Evolutionary conservation across 331 rosid species (phyloP), one percentile per base, ranked within the genome.

Genomic region (Malus hybrid): DNA sequence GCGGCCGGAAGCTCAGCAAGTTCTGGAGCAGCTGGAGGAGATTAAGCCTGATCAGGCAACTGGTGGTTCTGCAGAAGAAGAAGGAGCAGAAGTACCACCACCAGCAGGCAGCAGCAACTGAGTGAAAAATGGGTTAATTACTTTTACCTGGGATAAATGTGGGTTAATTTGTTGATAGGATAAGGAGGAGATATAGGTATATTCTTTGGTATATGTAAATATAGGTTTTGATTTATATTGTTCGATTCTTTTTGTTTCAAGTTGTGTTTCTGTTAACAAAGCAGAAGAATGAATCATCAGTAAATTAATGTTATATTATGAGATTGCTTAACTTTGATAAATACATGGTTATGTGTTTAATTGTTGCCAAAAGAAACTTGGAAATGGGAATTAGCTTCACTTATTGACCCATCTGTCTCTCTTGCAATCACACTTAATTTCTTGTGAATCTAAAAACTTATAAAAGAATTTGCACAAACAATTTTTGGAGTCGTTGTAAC

Each of bases 11-110:
- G 87, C 74, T 74, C 91, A 81, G 71, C 92, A 87, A 76, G 88
- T 95, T 83, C 91, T 90, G 6, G 89, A 84, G 74, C 97, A 95
- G 62, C 63, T 95, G 70, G 97, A 94, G 66, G 92, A 84, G 83
- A 92, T 92, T 68, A 90, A 83, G 72, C 69, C 95, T 29, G 95
- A 87, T 42, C 48, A 3, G 27, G 72, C 71, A 64, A 84, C 85
- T 59, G 81, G 82, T 39, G 72, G 73, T 67, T 77, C 89, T 44
- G 86, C 55, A 7, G 90, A 90, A 5, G 90, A 90, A 5, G n/a
- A 1, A 61, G 18, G 19, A 61, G 73, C 82, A 59, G 66, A 19
- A 19, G 19, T 27, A 61, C 16, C 19, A 61, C 74, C 82, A n/a
- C 20, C 80, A 50, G 46, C 85, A 78, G 57, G 55, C 82, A 71